phyloP scores from a whole-genome alignment of 495 filamentous ascomycete genomes.

The Aspergillus biplanus region DNA sequence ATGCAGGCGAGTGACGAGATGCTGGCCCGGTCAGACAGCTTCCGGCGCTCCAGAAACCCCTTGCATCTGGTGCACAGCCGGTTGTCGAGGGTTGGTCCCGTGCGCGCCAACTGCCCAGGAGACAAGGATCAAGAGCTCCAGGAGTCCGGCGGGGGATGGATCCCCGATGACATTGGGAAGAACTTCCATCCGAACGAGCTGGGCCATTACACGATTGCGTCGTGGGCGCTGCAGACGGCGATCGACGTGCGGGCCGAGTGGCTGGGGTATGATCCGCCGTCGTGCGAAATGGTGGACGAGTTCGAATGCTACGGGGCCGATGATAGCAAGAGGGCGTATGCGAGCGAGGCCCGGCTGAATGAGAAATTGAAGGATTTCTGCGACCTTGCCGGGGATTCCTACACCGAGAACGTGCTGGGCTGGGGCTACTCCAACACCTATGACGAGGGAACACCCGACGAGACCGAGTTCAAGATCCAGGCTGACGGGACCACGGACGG shows the following conservation, averaged over 20 bases:
- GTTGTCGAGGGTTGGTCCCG: not conserved
- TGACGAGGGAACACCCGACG: conserved; percentile 24
- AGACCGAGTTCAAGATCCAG: conserved; percentile 20
- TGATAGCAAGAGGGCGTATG: conserved; percentile 1
- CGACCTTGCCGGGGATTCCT: not conserved
- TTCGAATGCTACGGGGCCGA: conserved; percentile 25
- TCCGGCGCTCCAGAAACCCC: not conserved
- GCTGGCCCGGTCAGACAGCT: not conserved
- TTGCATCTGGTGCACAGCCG: not conserved
- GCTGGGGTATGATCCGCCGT: conserved; percentile 10
- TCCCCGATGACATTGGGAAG: conserved; percentile 28
- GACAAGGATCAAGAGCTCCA: conserved; percentile 2
- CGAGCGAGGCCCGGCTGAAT: not conserved
- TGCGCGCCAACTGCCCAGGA: conserved; percentile 5
- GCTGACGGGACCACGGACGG: conserved; percentile 3
- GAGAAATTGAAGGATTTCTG: not conserved
- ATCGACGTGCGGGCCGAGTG: conserved; percentile 18
- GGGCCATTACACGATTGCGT: conserved; percentile 26
- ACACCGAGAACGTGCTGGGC: not conserved
- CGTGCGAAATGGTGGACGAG: conserved; percentile 16
- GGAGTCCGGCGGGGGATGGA: not conserved
- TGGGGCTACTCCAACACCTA: not conserved
- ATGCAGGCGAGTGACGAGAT: not conserved
- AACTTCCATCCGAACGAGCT: conserved; percentile 36
- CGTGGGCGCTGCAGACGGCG: conserved; percentile 21